These are phyloP conservation scores for Aaosphaeria arxii DNA, from an alignment of 2,329 filamentous ascomycete species.

Conservation along the genomic window DNA sequence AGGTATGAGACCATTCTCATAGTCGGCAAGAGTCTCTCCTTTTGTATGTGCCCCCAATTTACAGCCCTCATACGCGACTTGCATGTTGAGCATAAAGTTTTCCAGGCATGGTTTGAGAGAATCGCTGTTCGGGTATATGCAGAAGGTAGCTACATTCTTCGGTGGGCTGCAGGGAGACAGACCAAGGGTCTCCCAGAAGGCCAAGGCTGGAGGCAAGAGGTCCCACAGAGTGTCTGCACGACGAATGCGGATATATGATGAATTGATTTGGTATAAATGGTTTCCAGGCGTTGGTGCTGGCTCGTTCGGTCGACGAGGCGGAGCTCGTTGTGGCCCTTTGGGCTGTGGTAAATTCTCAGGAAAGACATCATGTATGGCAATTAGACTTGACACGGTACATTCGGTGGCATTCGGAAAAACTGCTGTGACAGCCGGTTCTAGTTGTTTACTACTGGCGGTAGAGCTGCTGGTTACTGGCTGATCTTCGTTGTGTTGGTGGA, in stretches of 20 bases:
- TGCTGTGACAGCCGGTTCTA: conserved; percentile 19
- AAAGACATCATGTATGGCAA: conserved; percentile 48
- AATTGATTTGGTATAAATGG: conserved; percentile 50
- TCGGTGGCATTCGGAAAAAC: conserved; percentile 30
- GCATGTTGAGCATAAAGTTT: conserved; percentile 65
- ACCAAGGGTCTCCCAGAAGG: conserved; percentile 80
- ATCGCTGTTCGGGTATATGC: conserved; percentile 65
- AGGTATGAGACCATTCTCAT: conserved; percentile 32
- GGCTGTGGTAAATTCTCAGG: conserved; percentile 25
- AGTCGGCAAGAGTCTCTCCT: conserved; percentile 37
- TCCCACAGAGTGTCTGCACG: conserved; percentile 68
- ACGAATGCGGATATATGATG: conserved; percentile 70
- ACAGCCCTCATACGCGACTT: conserved; percentile 69
- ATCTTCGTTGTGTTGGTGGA: conserved; percentile 24
- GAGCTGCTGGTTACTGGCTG: background rate
- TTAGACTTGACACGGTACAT: conserved; percentile 28
- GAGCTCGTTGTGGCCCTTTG: conserved; percentile 34
- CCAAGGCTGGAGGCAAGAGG: conserved; percentile 68
- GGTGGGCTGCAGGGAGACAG: conserved; percentile 67
- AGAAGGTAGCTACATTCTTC: conserved; percentile 70
- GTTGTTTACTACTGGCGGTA: conserved; percentile 1
- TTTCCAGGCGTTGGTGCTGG: conserved; percentile 20
- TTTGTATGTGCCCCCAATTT: conserved; percentile 65
- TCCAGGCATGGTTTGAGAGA: conserved; percentile 60
- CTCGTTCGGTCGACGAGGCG: conserved; percentile 30